Evolutionary conservation across 352 stramenopile species (phyloP).

Genomic region (Phytophthora pisi): DNA sequence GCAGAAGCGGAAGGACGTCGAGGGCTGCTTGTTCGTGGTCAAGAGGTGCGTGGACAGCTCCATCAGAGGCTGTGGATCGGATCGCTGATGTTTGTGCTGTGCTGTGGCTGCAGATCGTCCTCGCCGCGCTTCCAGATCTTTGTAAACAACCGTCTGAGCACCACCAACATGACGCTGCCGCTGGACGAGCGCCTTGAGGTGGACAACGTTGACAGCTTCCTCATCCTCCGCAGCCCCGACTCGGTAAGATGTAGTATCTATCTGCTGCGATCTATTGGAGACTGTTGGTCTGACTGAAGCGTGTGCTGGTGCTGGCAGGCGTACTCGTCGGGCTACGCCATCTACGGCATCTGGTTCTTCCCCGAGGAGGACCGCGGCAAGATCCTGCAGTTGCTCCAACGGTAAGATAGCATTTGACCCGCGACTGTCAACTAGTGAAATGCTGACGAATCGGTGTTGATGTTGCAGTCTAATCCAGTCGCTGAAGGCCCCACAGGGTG

Average conservation of each 20-base stretch:
- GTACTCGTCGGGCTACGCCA: slow-evolving; percentile 69
- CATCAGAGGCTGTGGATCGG: neutral
- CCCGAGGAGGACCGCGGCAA: slow-evolving; percentile 84
- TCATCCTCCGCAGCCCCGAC: slow-evolving; percentile 81
- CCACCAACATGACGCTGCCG: slow-evolving; percentile 84
- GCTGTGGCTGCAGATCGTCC: slow-evolving; percentile 50
- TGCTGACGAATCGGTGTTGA: neutral
- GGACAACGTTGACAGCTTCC: slow-evolving; percentile 85
- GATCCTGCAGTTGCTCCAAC: slow-evolving; percentile 75
- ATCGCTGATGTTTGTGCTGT: neutral
- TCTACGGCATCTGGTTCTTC: slow-evolving; percentile 90
- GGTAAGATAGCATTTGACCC: slow-evolving; percentile 38
- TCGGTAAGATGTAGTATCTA: slow-evolving; percentile 29
- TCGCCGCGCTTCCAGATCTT: slow-evolving; percentile 86
- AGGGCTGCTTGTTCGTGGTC: slow-evolving; percentile 86
- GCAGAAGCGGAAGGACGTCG: slow-evolving; percentile 88
- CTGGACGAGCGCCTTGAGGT: slow-evolving; percentile 77
- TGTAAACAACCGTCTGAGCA: slow-evolving; percentile 91
- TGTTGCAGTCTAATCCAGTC: slow-evolving; percentile 65
- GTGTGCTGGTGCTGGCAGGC: slow-evolving; percentile 1
- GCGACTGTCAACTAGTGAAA: neutral
- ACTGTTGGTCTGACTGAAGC: neutral
- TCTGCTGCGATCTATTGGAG: neutral
- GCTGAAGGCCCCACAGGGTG: slow-evolving; percentile 49
- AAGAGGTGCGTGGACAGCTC: slow-evolving; percentile 52